Evolutionary conservation across 2,329 filamentous ascomycete species (phyloP).

Genomic region (Tetracladium maxilliforme): DNA sequence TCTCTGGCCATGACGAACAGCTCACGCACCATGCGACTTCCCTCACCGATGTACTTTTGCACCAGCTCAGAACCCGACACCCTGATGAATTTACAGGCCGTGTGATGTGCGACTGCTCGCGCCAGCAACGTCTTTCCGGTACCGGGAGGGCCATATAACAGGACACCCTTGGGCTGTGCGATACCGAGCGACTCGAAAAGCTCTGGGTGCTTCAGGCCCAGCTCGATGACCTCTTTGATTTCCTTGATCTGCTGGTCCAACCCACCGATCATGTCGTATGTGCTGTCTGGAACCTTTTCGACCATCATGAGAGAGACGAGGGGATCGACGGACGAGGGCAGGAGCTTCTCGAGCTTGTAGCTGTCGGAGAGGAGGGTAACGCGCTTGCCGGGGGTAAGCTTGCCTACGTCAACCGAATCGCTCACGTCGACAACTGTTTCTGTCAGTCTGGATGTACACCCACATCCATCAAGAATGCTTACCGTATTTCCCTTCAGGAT

Average conservation of each 20-base stretch:
- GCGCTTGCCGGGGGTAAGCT: constrained; percentile 94
- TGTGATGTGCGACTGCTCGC: constrained; percentile 92
- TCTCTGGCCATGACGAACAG: constrained; percentile 98
- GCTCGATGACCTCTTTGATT: constrained; percentile 99
- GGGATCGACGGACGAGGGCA: constrained; percentile 94
- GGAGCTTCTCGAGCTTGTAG: constrained; percentile 97
- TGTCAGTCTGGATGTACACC: constrained; percentile 5
- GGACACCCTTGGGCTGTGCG: constrained; percentile 91
- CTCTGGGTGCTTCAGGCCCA: constrained; percentile 95
- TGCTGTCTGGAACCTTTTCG: constrained; percentile 98
- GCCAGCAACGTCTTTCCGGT: constrained; percentile 95
- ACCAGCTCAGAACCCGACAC: constrained; percentile 93
- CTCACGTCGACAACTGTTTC: constrained; percentile 79
- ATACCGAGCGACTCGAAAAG: constrained; percentile 98
- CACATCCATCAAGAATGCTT: constrained; percentile 15
- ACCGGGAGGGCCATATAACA: constrained; percentile 91
- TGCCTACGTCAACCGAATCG: constrained; percentile 84
- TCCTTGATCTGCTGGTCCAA: constrained; percentile 99
- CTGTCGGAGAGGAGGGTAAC: constrained; percentile 93
- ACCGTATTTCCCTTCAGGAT: constrained; percentile 99
- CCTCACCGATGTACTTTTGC: constrained; percentile 98
- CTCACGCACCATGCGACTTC: constrained; percentile 95
- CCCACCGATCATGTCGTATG: constrained; percentile 99
- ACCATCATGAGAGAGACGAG: constrained; percentile 99
- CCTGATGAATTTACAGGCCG: constrained; percentile 97